Evolutionary conservation across 371 early-diverging fungal species (phyloP), one percentile per base, ranked within the genome.

Genomic region (Mucor piriformis): DNA sequence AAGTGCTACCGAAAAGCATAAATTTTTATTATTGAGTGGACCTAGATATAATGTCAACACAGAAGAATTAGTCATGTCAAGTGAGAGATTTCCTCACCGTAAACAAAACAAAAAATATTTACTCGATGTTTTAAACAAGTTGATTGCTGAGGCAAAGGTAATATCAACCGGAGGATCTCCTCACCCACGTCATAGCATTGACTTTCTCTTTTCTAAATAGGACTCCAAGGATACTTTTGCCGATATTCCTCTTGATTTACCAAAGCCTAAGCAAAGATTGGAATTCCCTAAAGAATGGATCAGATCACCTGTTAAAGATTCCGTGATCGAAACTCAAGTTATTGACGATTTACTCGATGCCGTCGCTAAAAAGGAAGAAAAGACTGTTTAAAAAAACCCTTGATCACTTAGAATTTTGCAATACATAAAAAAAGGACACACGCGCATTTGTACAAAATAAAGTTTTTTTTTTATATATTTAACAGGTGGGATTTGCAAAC

Each of bases 81-180:
- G 84, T 33, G 87, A 88, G 42, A 79, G 77, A 65, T 87, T 85
- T 52, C 80, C 81, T 59, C 74, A 84, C 29, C 76, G 77, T n/a
- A 82, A 82, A 16, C 88, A 89, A 59, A 89, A 89, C 74, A 84
- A 86, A 64, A 82, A 81, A 58, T 86, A 79, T 65, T 64, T 86
- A 60, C 69, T 76, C n/a, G 89, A 88, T 58, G 67, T 74, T 23
- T 68, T 88, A 44, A 75, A 83, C 50, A 70, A 70, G 50, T 58
- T 88, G 32, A 65, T 88, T 29, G 61, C 67, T 21, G 84, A 87
- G 54, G 73, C 86, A 40, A 85, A 83, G 77, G 84, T 80, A 74
- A 66, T n/a, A n/a, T n/a, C n/a, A n/a, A n/a, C n/a, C n/a, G n/a
- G n/a, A n/a, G n/a, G n/a, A n/a, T n/a, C n/a, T n/a, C n/a, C n/a